Base-by-base conservation (phyloP, 2,329 filamentous ascomycete genomes). In the Acrocalymma vagum region DNA sequence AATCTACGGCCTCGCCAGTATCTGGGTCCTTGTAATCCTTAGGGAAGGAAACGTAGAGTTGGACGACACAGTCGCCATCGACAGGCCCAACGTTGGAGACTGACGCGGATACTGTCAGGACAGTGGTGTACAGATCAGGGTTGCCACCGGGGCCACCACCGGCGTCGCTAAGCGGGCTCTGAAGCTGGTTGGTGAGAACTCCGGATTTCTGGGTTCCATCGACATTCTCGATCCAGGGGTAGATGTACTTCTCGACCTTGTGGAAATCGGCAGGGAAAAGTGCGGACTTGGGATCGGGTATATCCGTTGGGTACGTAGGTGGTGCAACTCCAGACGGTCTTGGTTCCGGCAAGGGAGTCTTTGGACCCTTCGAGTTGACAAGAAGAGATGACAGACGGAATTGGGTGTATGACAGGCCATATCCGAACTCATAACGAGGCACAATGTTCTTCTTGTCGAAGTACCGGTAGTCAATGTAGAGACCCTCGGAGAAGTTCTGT, bases 381-480 rank as follows among this genome's bases (percentile, higher is more conserved):
- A 87, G 68, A 7, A 74, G 69, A 21, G 80, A 77, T 9, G 75
- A 77, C 41, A 90, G 79, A 9, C 80, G 72, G 65, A 93, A 95
- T 1, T 72, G 79, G 0, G 90, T 91, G 72, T 94, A 95, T 36
- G 85, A 89, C 2, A 96, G 78, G 0, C 92, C 93, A 45, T 85
- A 92, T 0, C 93, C 92, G 57, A 96, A 96, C 30, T 90, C 87
- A 63, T 86, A 96, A 1, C 88, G 86, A 1, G 92, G 92, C 5
- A 77, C 76, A 45, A 94, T 85, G 41, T 78, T 76, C 38, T 86
- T 70, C 63, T 87, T 88, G 74, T 96, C 91, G 55, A 96, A 92
- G 68, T 92, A 82, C 9, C 91, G 85, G 72, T 96, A 96, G 73
- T 96, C 93, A 53, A 95, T 85, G 62, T 92, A 92, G 0, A 96